Percentiles rank a stretch among this genome's conserved stretches.
phyloP scores from a whole-genome alignment of 2,329 filamentous ascomycete species.

The Talaromyces amestolkiae region DNA sequence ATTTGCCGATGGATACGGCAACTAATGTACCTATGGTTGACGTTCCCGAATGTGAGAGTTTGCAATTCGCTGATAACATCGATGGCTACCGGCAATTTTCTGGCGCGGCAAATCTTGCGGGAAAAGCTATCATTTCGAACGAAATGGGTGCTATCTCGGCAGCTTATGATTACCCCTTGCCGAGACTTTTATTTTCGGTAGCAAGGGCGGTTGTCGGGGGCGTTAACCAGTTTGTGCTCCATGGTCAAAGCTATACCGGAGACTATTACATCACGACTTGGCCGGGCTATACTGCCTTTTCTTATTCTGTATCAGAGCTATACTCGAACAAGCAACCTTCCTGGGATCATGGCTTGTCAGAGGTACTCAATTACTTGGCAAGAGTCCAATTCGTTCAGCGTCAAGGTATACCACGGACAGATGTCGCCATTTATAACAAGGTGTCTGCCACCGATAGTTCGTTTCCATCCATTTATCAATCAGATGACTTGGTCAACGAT shows the following conservation, averaged over 20 bases:
- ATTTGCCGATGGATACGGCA: constrained; percentile 44
- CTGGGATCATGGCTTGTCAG: constrained; percentile 39
- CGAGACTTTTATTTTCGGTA: constrained; percentile 34
- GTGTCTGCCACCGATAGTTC: constrained; percentile 8
- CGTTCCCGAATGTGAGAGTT: constrained; percentile 43
- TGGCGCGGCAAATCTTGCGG: constrained; percentile 41
- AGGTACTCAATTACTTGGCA: constrained; percentile 38
- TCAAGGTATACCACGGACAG: constrained; percentile 39
- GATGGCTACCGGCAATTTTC: constrained; percentile 44
- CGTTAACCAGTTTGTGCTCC: constrained; percentile 47
- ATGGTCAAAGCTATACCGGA: constrained; percentile 44
- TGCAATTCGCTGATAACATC: constrained; percentile 37
- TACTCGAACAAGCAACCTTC: constrained; percentile 42
- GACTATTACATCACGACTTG: constrained; percentile 50
- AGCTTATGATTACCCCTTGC: constrained; percentile 27
- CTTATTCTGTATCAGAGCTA: constrained; percentile 43
- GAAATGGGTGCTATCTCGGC: constrained; percentile 35
- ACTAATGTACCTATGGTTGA: constrained; percentile 38
- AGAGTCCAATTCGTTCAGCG: constrained; percentile 42
- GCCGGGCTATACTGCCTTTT: constrained; percentile 49
- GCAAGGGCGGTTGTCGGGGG: constrained; percentile 42
- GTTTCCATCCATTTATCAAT: constrained; percentile 19
- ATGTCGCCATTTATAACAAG: constrained; percentile 44
- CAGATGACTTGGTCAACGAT: constrained; percentile 25
- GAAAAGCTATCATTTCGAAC: constrained; percentile 41